Base-by-base conservation (phyloP, 2,329 filamentous ascomycete species). In the Cryphonectria naterciae region DNA sequence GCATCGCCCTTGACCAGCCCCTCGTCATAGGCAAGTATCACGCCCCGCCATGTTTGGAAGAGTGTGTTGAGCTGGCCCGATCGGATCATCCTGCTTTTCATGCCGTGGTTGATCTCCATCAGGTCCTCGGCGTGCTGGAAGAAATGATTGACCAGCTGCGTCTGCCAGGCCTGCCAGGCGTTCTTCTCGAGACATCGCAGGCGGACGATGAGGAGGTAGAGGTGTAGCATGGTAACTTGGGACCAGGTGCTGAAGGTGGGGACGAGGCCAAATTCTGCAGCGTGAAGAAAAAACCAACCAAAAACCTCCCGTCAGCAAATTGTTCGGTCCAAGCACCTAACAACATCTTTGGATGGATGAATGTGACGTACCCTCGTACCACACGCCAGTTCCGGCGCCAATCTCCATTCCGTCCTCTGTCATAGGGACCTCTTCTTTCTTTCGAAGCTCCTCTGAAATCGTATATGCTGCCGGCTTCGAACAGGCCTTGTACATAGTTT, bases 231-330 rank as follows among this genome's bases (percentile, higher is more conserved):
- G 49, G 95, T 96, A 61, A 98, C 91, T 81, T 98, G 95, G 28
- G 94, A 93, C 96, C 96, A 99, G 70, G 93, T 95, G 79, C 91
- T 95, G 81, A 99, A 99, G 0, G 94, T 98, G 0, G 94, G 93
- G 43, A 88, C 86, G 25, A 99, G 88, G 37, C 88, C 88, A 74
- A 97, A 89, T 67, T 91, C 93, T 97, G 77, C 19, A 64, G 15
- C 13, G 49, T 19, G 19, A 58, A n/a, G 28, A 22, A 58, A 17
- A 22, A 68, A 32, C 3, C 2, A 2, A 32, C 4, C 13, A 5
- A 46, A 49, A 49, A 10, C 22, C 22, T 6, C 5, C 25, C 25
- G n/a, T 73, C 8, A 73, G 72, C 61, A 41, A 43, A 25, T n/a
- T 52, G 25, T 28, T 65, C 10, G 8, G 10, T 22, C 25, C n/a